Percentiles rank a stretch among this genome's conserved stretches.
phyloP scores from a whole-genome alignment of 1,284 basidiomycete genomes.

The Tilletia walkeri region DNA sequence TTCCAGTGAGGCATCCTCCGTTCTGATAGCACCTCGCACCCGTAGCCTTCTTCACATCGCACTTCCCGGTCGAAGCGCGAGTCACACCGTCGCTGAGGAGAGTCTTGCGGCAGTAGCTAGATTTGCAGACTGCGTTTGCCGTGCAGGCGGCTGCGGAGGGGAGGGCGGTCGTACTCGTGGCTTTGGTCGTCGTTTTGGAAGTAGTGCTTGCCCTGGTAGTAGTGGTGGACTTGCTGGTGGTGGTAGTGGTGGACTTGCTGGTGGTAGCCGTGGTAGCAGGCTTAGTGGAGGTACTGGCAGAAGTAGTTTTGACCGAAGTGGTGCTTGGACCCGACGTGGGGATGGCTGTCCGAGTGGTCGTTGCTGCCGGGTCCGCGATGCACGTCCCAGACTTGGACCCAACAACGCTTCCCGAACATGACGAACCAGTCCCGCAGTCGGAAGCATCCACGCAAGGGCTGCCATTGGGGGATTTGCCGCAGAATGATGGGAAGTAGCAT shows the following conservation, averaged over 20 bases:
- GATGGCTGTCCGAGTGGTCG: neutral
- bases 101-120: slow-evolving; percentile 12
- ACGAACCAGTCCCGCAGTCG: neutral
- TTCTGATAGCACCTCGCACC: slow-evolving; percentile 16
- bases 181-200: neutral
- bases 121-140: neutral
- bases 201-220: neutral
- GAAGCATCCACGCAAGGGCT: neutral
- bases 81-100: slow-evolving; percentile 6
- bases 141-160: slow-evolving; percentile 8
- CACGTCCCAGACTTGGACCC: neutral
- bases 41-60: slow-evolving; percentile 8
- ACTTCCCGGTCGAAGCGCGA: neutral
- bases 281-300: too few relatives aligned
- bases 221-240: neutral
- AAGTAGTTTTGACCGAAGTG: too few relatives aligned
- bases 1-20: neutral
- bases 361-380: too few relatives aligned
- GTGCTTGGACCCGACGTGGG: too few relatives aligned
- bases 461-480: neutral
- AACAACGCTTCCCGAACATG: neutral
- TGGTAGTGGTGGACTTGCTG: too few relatives aligned
- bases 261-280: too few relatives aligned
- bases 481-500: neutral
- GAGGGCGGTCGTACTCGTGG: neutral